A percentile compares a stretch with the other conserved stretches of the same genome.
phyloP scores from a whole-genome alignment of 2,329 filamentous ascomycete species.

The Claviceps africana region DNA sequence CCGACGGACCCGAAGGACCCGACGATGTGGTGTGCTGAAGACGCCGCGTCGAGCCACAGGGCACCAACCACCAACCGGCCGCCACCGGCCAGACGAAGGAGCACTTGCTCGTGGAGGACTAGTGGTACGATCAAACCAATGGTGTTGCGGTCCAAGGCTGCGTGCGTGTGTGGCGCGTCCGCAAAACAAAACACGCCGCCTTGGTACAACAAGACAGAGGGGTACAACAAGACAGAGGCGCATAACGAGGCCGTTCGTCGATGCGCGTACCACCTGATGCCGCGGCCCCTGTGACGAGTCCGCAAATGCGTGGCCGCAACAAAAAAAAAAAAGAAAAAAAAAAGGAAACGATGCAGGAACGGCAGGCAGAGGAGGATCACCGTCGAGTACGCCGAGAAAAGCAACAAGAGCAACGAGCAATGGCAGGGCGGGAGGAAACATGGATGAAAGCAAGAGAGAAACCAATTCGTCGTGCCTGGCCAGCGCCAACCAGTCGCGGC shows the following conservation, averaged over 20 bases:
- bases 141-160: neutral
- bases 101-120: constrained; percentile 2
- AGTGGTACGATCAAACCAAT: neutral
- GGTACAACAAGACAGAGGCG: neutral
- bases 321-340: too few relatives aligned
- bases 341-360: neutral
- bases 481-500: neutral
- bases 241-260: constrained; percentile 1
- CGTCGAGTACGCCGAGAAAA: neutral
- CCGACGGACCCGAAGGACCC: too few relatives aligned
- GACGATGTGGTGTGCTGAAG: neutral
- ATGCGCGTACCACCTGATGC: neutral
- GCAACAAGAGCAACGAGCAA: neutral
- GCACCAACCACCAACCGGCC: too few relatives aligned
- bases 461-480: neutral
- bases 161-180: neutral
- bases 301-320: neutral
- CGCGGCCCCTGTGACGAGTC: neutral
- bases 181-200: neutral
- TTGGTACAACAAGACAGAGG: neutral
- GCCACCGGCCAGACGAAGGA: neutral
- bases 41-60: neutral
- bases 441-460: too few relatives aligned
- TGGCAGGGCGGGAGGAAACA: too few relatives aligned
- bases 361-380: neutral